Base-by-base conservation (phyloP, 2,329 filamentous ascomycete genomes). In the Dothistroma septosporum region DNA sequence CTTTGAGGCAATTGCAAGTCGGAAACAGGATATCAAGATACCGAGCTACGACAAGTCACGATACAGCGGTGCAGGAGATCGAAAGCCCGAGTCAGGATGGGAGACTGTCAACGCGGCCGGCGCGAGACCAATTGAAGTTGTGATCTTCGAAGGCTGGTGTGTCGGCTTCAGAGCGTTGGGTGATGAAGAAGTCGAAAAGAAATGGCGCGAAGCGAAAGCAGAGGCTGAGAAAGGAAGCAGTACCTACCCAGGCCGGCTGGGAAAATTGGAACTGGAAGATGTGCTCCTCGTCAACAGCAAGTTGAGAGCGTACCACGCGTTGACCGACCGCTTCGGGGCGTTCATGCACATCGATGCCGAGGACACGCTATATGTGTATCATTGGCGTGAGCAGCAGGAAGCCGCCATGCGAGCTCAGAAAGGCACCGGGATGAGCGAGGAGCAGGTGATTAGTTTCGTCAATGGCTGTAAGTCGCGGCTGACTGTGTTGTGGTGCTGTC, bases 131-230 rank as follows among this genome's bases (percentile, higher is more conserved):
- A 76, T 85, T 1, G 80, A 83, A 55, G 85, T 93, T 7, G 82
- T 96, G 22, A 84, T 96, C 55, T 87, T 96, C 64, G 92, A 97
- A 75, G 92, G 92, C 19, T 96, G 92, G 92, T 94, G 89, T 74
- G 86, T 96, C 12, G 92, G 91, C 2, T 96, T 96, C 76, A 85
- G 87, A 6, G 75, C 88, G 0, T 75, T 92, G 12, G 68, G 77
- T n/a, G 79, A 82, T 5, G 73, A 84, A 4, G 79, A 81, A 31
- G 73, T 85, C 3, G 80, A 80, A 67, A 78, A 79, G 71, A 83
- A 81, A 62, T 84, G 84, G 74, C 76, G 78, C 56, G 76, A 76
- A 32, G 82, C 82, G 2, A 73, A 74, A 54, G 66, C 81, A 73
- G 74, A 84, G 73, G 72, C 84, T 73, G 35, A 79, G 81, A 64